Conservation (phyloP, 2,329 filamentous ascomycete genomes). For the Drechslerella dactyloides region DNA sequence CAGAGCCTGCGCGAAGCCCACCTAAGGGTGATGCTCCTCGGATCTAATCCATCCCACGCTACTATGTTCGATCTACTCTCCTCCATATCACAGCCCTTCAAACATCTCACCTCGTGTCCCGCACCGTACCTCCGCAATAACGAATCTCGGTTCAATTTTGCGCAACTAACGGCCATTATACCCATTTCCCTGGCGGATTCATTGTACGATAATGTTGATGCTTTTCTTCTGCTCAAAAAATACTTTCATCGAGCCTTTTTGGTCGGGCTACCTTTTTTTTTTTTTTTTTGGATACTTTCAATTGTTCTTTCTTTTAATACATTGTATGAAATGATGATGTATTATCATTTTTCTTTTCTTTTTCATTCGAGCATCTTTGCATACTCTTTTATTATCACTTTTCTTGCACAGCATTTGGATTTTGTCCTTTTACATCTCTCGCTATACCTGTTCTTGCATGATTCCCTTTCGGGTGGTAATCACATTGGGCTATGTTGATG, state of each 20-base stretch:
- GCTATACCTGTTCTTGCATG: slow-evolving; percentile 54
- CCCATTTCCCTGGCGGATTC: slow-evolving; percentile 36
- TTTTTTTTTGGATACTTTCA: slow-evolving; percentile 13
- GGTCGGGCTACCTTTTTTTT: slow-evolving; percentile 27
- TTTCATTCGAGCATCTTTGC: slow-evolving; percentile 10
- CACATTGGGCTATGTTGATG: slow-evolving; percentile 29
- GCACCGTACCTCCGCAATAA: slow-evolving; percentile 25
- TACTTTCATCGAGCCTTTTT: slow-evolving; percentile 34
- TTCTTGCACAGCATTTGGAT: slow-evolving; percentile 24
- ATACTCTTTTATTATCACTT: slow-evolving; percentile 16
- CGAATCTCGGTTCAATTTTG: slow-evolving; percentile 36
- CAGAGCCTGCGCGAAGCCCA: slow-evolving; percentile 59
- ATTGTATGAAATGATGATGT: slow-evolving; percentile 50
- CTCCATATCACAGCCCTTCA: slow-evolving; percentile 7
- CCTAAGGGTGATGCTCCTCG: slow-evolving; percentile 56
- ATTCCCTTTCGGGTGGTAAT: slow-evolving; percentile 51
- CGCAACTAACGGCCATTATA: slow-evolving; percentile 42
- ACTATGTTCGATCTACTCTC: too few species aligned
- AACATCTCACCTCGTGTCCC: slow-evolving; percentile 6
- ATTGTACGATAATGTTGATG: slow-evolving; percentile 49
- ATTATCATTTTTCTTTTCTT: slow-evolving; percentile 43
- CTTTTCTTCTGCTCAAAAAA: slow-evolving; percentile 21
- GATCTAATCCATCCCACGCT: slow-evolving; percentile 54
- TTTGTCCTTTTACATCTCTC: slow-evolving; percentile 52
- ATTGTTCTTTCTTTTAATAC: slow-evolving; percentile 31